Base-by-base conservation (phyloP, 352 stramenopile genomes). In the Saprolegnia diclina region DNA sequence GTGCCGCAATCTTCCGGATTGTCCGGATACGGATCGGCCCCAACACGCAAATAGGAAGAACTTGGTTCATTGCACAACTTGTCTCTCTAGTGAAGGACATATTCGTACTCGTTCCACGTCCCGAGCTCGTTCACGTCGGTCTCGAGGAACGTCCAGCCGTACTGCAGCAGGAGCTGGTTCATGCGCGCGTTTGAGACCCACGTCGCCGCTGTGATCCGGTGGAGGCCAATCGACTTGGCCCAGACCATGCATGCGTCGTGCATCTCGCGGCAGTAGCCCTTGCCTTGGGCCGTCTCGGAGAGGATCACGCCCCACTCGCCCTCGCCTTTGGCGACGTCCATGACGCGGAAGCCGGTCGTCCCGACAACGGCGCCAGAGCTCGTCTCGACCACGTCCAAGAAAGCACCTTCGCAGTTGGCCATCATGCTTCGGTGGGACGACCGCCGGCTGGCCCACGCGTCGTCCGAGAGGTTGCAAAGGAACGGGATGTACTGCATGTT, bases 401-500 rank as follows among this genome's bases (percentile, higher is more conserved):
- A 69, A 4, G 63, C 63, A 5, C 63, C 63, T 40, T 13, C 38
- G 63, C 63, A 44, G 35, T 22, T 50, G 48, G 19, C 18, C 26
- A 45, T 40, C 45, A 61, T 50, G 48, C 14, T 24, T 11, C 63
- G 63, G 19, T 69, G 63, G 0, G 63, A 48, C 19, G n/a, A n/a
- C 13, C 63, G 63, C 13, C 63, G 63, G 6, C 13, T 45, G 11
- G 29, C n/a, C 63, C 63, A 69, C 5, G 24, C 63, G 26, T 69
- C 26, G 11, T 44, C 22, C 19, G 48, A 16, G 44, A 69, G 62
- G 16, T 45, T 16, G 37, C 44, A 69, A 3, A 69, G 40, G 24
- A 69, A 69, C 14, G 63, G 63, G 46, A 69, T 61, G 63, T 38
- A 69, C 9, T 45, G 48, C 63, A 69, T 69, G 13, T 14, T 69